Evolutionary conservation across 1,139 yeast genomes (phyloP).

Genomic region (Diutina ranongensis): DNA sequence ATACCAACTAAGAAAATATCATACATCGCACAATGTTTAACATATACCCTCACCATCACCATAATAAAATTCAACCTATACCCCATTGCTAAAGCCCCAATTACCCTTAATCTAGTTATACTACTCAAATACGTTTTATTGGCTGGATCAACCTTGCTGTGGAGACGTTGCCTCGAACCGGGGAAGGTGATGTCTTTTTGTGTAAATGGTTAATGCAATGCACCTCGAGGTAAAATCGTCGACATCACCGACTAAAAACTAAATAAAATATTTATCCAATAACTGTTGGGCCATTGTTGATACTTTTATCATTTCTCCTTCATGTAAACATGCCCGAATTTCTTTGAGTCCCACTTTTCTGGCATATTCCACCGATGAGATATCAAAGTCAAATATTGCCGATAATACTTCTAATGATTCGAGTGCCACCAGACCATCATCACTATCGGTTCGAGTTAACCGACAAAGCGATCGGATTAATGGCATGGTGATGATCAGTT

Average conservation of each 20-base stretch:
- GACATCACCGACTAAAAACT: neutral
- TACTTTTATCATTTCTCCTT: neutral
- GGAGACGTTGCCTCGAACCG: too few species aligned
- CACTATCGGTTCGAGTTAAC: neutral
- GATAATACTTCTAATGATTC: neutral
- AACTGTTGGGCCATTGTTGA: neutral
- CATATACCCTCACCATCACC: too few species aligned
- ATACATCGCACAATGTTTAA: too few species aligned
- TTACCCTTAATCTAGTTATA: too few species aligned
- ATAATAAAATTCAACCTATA: too few species aligned
- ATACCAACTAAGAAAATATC: too few species aligned
- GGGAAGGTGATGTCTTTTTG: too few species aligned
- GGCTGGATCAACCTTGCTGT: too few species aligned
- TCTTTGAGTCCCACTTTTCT: neutral
- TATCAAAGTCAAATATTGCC: neutral
- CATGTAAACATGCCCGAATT: neutral
- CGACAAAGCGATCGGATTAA: neutral
- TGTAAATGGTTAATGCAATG: too few species aligned
- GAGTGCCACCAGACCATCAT: neutral
- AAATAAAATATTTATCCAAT: neutral
- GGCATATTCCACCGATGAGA: neutral
- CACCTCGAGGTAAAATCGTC: too few species aligned
- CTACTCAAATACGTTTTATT: too few species aligned
- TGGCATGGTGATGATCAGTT: neutral
- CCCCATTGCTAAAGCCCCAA: too few species aligned